phyloP scores from a whole-genome alignment of 495 filamentous ascomycete species.

The Podospora tetraspora region DNA sequence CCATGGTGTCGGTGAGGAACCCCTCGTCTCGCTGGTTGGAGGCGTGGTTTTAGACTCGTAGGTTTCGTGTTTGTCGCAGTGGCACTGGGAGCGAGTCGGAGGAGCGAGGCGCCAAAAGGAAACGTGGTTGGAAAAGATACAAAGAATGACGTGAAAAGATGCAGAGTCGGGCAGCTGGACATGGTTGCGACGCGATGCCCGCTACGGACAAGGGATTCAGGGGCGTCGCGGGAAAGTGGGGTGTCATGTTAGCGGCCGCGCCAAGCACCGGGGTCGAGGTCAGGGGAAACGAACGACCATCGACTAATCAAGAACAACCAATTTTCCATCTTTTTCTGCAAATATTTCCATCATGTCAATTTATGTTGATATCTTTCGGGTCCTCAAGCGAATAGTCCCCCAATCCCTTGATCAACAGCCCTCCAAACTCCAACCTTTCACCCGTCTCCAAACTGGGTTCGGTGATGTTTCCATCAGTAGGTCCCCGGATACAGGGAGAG shows the following conservation, averaged over 20 bases:
- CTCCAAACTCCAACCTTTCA: neutral
- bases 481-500: constrained; percentile 17
- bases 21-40: neutral
- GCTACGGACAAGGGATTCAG: neutral
- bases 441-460: neutral
- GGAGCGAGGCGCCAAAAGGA: neutral
- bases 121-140: neutral
- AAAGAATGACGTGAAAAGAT: neutral
- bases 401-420: neutral
- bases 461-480: constrained; percentile 9
- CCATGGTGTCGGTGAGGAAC: constrained; percentile 27
- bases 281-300: neutral
- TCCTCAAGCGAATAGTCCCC: neutral
- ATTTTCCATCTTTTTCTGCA: neutral
- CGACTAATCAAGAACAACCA: neutral
- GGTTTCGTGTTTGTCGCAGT: neutral
- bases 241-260: neutral
- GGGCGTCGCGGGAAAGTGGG: neutral
- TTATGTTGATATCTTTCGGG: neutral
- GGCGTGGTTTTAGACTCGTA: neutral
- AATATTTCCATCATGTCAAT: neutral
- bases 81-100: neutral
- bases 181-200: neutral
- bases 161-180: neutral
- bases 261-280: neutral